Evolutionary conservation across 176 grass and related monocot species (phyloP).

Genomic region (Aegilops umbellulata): DNA sequence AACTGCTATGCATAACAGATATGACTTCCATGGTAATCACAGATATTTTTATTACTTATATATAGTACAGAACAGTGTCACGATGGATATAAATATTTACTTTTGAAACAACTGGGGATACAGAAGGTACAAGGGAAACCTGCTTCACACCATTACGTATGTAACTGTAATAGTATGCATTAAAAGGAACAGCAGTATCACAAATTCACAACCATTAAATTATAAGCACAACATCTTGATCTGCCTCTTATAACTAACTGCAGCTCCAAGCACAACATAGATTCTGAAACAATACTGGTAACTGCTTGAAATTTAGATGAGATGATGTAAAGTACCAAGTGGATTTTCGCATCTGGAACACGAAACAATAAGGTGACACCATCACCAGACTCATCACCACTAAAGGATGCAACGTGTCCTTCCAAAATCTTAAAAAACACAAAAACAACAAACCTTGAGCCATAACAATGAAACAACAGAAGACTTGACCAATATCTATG

Average conservation of each 20-base stretch:
- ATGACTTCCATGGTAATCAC: not conserved
- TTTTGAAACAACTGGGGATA: conserved; percentile 20
- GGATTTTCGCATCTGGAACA: conserved; percentile 44
- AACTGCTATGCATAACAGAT: not conserved
- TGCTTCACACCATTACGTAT: conserved; percentile 11
- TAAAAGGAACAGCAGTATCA: not conserved
- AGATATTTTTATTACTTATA: not conserved
- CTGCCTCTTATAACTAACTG: conserved; percentile 11
- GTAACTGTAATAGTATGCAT: not conserved
- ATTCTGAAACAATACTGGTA: not conserved
- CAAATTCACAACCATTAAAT: not conserved
- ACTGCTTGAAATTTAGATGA: conserved; percentile 24
- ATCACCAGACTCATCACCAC: conserved; percentile 21
- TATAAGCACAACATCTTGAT: conserved; percentile 20
- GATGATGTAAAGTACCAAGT: conserved; percentile 47
- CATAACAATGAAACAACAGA: conserved; percentile 5
- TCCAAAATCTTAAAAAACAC: conserved; percentile 38
- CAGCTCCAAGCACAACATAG: conserved; percentile 13
- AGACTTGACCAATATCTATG: not conserved
- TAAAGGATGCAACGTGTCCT: conserved; percentile 33
- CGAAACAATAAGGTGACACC: conserved; percentile 37
- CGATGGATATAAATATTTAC: not conserved
- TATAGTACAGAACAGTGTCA: not conserved
- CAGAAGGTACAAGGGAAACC: not conserved
- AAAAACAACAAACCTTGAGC: conserved; percentile 17